These are phyloP conservation scores for Leptographium radiaticola DNA, from an alignment of 2,329 filamentous ascomycete species.

Conservation along the genomic window DNA sequence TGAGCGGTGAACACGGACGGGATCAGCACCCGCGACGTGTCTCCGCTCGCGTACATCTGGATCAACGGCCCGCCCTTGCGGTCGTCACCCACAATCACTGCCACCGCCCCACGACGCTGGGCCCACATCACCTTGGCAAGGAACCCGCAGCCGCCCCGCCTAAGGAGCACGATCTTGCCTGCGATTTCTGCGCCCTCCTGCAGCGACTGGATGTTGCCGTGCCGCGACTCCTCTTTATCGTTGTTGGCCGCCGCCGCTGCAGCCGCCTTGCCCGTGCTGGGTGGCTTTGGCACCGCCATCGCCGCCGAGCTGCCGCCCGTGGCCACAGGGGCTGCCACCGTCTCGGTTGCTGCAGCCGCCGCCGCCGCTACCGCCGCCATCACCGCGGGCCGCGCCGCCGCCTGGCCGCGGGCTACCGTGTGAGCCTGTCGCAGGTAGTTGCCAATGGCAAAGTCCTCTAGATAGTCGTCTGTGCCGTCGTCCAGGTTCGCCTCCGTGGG, in stretches of 20 bases:
- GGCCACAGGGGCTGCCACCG: background rate
- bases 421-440: constrained; percentile 1
- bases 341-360: background rate
- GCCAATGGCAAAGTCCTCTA: constrained; percentile 40
- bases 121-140: constrained; percentile 96
- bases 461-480: constrained; percentile 77
- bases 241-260: background rate
- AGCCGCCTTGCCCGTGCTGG: background rate
- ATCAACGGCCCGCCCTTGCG: constrained; percentile 78
- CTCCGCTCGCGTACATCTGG: constrained; percentile 96
- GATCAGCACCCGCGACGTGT: constrained; percentile 90
- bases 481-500: constrained; percentile 30
- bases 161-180: constrained; percentile 84
- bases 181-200: constrained; percentile 87
- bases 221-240: constrained; percentile 18
- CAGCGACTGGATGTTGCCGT: constrained; percentile 83
- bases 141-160: constrained; percentile 89
- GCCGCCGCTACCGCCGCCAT: background rate
- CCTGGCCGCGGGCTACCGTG: constrained; percentile 1
- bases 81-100: constrained; percentile 88
- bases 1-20: constrained; percentile 90
- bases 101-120: constrained; percentile 76
- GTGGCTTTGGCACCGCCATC: background rate
- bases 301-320: background rate
- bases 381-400: background rate